Conservation (phyloP, 768 basidiomycete genomes). For the Exsudoporus frostii region DNA sequence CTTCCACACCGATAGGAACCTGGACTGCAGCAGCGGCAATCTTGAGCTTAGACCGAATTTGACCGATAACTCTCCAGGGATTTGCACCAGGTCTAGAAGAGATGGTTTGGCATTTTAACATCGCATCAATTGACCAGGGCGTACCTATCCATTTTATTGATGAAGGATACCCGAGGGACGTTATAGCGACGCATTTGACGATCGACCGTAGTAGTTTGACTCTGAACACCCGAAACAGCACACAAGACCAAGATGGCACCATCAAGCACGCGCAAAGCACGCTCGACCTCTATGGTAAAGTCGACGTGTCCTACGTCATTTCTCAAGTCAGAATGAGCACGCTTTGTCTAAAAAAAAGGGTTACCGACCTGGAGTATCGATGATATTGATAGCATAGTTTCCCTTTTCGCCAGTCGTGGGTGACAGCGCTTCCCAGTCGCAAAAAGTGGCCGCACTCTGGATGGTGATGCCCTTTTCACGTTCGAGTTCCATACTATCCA, state of each 20-base stretch:
- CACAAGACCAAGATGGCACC: slow-evolving; percentile 96
- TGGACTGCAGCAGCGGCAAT: slow-evolving; percentile 95
- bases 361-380: slow-evolving; percentile 86
- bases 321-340: neutral
- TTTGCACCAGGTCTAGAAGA: slow-evolving; percentile 83
- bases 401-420: slow-evolving; percentile 60
- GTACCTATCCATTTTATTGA: slow-evolving; percentile 98
- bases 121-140: neutral
- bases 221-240: slow-evolving; percentile 95
- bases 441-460: slow-evolving; percentile 97
- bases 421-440: slow-evolving; percentile 84
- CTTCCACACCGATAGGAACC: slow-evolving; percentile 90
- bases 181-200: slow-evolving; percentile 97
- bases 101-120: neutral
- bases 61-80: slow-evolving; percentile 91
- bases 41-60: slow-evolving; percentile 87
- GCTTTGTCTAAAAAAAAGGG: too few species aligned
- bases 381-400: slow-evolving; percentile 95
- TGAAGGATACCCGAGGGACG: slow-evolving; percentile 92
- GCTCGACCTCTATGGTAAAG: slow-evolving; percentile 98
- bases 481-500: slow-evolving; percentile 99
- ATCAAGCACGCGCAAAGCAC: slow-evolving; percentile 92
- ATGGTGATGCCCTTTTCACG: slow-evolving; percentile 99
- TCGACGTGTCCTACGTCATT: slow-evolving; percentile 86
- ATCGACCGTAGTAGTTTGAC: slow-evolving; percentile 98